Evolutionary conservation across 2,329 filamentous ascomycete genomes (phyloP).

Genomic region (Curvularia sp.): DNA sequence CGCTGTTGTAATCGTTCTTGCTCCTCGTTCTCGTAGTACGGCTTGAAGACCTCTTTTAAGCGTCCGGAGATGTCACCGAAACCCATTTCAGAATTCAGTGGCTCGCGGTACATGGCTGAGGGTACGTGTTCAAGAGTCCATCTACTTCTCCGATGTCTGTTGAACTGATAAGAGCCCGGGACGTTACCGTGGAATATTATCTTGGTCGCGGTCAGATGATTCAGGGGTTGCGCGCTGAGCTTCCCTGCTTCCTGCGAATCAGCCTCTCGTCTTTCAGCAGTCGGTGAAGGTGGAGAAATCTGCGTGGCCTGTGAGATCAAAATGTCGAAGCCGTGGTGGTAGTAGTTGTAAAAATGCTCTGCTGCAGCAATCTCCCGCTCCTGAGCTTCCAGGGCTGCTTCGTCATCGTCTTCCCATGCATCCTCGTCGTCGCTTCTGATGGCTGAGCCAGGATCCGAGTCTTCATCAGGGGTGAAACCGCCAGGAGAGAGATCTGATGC

Average conservation of each 20-base stretch:
- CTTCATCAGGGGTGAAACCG: constrained; percentile 42
- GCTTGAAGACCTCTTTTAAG: constrained; percentile 74
- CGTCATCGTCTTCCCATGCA: constrained; percentile 55
- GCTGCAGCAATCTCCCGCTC: constrained; percentile 65
- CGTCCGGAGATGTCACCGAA: constrained; percentile 66
- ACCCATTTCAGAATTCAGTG: constrained; percentile 74
- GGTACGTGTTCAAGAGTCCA: constrained; percentile 73
- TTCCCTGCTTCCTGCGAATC: constrained; percentile 35
- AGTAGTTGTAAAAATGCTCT: constrained; percentile 94
- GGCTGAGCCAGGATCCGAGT: constrained; percentile 45
- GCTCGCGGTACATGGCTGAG: constrained; percentile 51
- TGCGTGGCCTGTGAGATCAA: constrained; percentile 78
- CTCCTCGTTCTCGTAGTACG: constrained; percentile 64
- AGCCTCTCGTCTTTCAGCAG: constrained; percentile 61
- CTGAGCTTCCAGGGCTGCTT: constrained; percentile 63
- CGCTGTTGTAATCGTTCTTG: constrained; percentile 62
- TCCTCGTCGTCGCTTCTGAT: constrained; percentile 51
- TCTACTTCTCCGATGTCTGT: constrained; percentile 85
- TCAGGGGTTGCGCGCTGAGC: constrained; percentile 48
- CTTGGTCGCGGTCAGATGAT: constrained; percentile 85
- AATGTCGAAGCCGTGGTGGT: constrained; percentile 92
- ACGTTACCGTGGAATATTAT: constrained; percentile 94
- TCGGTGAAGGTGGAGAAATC: constrained; percentile 56
- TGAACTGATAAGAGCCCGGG: constrained; percentile 95
- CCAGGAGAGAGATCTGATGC: constrained; percentile 44